Percentiles rank a stretch among this genome's conserved stretches.
Conservation (phyloP, 2,329 filamentous ascomycete genomes). For the Pseudocercospora eumusae region DNA sequence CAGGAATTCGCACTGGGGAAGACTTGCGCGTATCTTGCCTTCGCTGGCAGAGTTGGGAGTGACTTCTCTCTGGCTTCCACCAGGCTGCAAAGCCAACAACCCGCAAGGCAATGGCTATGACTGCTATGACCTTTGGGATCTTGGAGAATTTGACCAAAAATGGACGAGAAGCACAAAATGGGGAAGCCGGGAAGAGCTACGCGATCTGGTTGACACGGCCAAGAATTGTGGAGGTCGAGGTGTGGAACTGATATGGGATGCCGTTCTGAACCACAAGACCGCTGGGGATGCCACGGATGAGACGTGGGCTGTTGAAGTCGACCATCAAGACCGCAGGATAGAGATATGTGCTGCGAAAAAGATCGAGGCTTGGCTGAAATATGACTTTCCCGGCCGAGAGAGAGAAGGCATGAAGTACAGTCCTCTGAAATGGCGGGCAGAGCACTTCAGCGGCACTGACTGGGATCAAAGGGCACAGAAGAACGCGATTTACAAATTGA, state of each 20-base stretch:
- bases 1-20: slow-evolving; percentile 49
- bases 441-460: slow-evolving; percentile 69
- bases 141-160: slow-evolving; percentile 75
- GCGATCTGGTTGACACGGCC: slow-evolving; percentile 55
- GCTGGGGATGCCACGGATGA: slow-evolving; percentile 66
- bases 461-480: slow-evolving; percentile 60
- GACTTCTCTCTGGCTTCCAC: slow-evolving; percentile 66
- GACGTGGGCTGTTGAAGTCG: slow-evolving; percentile 64
- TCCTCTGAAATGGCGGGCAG: slow-evolving; percentile 63
- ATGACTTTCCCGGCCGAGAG: slow-evolving; percentile 62
- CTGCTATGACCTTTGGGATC: slow-evolving; percentile 62
- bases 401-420: slow-evolving; percentile 57
- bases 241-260: slow-evolving; percentile 67
- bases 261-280: slow-evolving; percentile 72
- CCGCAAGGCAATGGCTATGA: slow-evolving; percentile 67
- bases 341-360: slow-evolving; percentile 58
- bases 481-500: slow-evolving; percentile 66
- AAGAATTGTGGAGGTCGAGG: slow-evolving; percentile 44
- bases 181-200: slow-evolving; percentile 64
- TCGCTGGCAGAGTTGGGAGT: slow-evolving; percentile 55
- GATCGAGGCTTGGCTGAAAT: slow-evolving; percentile 69
- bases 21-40: slow-evolving; percentile 34
- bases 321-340: slow-evolving; percentile 58
- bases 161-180: slow-evolving; percentile 65
- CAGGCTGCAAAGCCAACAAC: slow-evolving; percentile 67